These are phyloP conservation scores for Globisporangium mamillatum DNA, from an alignment of 352 stramenopile species.

Conservation along the genomic window DNA sequence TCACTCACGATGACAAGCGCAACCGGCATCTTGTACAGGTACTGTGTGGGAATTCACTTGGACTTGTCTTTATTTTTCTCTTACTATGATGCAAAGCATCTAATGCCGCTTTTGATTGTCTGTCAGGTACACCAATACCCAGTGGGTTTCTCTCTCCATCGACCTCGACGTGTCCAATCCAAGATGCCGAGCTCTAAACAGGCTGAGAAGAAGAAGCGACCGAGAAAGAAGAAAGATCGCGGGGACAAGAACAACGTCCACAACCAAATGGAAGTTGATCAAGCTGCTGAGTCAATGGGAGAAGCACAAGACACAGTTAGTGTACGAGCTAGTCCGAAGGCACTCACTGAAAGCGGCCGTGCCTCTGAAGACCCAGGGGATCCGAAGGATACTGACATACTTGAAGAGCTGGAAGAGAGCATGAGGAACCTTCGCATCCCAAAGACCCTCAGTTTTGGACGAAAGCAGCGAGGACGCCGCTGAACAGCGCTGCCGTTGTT, in stretches of 20 bases:
- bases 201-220: slow-evolving; percentile 28
- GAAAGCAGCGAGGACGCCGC: slow-evolving; percentile 17
- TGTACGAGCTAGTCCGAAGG: background rate
- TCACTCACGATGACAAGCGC: slow-evolving; percentile 53
- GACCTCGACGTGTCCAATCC: slow-evolving; percentile 9
- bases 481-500: background rate
- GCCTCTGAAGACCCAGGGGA: background rate
- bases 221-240: slow-evolving; percentile 28
- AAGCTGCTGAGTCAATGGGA: background rate
- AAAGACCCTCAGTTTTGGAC: slow-evolving; percentile 33
- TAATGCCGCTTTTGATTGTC: background rate
- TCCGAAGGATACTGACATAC: slow-evolving; percentile 23
- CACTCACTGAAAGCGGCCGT: background rate
- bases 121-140: slow-evolving; percentile 40
- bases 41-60: background rate
- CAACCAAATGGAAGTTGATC: slow-evolving; percentile 26
- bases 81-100: background rate
- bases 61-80: background rate
- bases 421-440: slow-evolving; percentile 33
- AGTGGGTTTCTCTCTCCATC: slow-evolving; percentile 36
- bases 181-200: slow-evolving; percentile 10
- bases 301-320: background rate
- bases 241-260: background rate
- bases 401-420: slow-evolving; percentile 20
- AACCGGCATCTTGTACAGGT: slow-evolving; percentile 34